Evolutionary conservation across 2,329 filamentous ascomycete genomes (phyloP), one percentile per base, ranked within the genome.

Genomic region (Exophiala xenobiotica): DNA sequence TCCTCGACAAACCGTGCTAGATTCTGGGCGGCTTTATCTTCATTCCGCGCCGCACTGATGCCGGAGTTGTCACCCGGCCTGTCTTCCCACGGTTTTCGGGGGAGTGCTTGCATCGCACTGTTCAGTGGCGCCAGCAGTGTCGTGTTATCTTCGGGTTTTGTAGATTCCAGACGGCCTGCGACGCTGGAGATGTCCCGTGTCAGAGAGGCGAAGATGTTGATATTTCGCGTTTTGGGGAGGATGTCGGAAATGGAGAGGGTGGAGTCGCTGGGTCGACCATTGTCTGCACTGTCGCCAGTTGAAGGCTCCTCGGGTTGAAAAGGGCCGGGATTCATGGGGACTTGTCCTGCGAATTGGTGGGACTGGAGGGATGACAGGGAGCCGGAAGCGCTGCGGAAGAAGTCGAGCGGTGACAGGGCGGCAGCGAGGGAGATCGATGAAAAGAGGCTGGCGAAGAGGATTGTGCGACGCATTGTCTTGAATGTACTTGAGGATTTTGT

Each of bases 51-150:
- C 63, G 85, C 72, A 68, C 70, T 72, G 8, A 62, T 49, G 11
- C 44, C 47, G 14, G 39, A 33, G n/a, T 55, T 35, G 35, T 62
- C 60, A 22, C 46, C 58, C 6, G 58, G 60, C 27, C 57, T 27
- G 29, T 61, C 76, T 63, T 87, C 88, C 89, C 89, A 95, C 0
- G 91, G 91, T 68, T 96, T 97, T 46, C 86, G 78, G 1, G 90
- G 88, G 19, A 97, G 74, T 1, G 71, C 74, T 59, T 87, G 86
- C 64, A 99, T 82, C 2, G 85, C 90, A 14, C 80, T 83, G 75
- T 99, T 97, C 47, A 88, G 74, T 0, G 93, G 93, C 4, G 91
- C 92, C 2, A 97, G 81, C 19, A 97, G 83, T 2, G 90, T 96
- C 12, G 88, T 88, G 67, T 92, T 91, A 51, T 78, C 70, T 1